Percentiles rank a stretch among this genome's conserved stretches.
Conservation (phyloP, 2,329 filamentous ascomycete species). For the Aspergillus viridinutans region DNA sequence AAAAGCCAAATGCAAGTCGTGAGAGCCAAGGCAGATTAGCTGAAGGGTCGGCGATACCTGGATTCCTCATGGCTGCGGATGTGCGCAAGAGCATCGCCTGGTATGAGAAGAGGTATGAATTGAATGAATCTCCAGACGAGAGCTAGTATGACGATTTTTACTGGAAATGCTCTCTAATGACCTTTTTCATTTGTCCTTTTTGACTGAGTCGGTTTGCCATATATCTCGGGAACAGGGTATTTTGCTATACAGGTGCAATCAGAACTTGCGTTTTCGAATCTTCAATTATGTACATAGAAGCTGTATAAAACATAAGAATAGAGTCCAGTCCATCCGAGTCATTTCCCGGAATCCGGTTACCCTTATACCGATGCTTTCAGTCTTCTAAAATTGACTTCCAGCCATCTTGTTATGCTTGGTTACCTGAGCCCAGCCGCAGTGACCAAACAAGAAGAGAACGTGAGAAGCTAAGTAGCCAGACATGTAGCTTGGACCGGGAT, state of each 20-base stretch:
- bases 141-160: slow-evolving; percentile 11
- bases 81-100: slow-evolving; percentile 18
- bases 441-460: no score
- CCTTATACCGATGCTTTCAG: no score
- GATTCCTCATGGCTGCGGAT: slow-evolving; percentile 18
- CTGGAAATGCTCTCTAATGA: background rate
- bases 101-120: slow-evolving; percentile 24
- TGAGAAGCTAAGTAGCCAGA: no score
- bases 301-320: background rate
- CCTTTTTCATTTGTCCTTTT: background rate
- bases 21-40: background rate
- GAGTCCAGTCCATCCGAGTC: background rate
- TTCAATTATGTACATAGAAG: background rate
- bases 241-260: background rate
- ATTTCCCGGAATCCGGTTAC: no score
- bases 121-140: slow-evolving; percentile 28
- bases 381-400: no score
- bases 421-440: no score
- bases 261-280: background rate
- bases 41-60: background rate
- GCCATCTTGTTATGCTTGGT: no score
- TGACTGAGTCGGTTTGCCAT: background rate
- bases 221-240: background rate
- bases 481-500: no score
- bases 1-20: slow-evolving; percentile 4